Percentiles rank a stretch among this genome's conserved stretches.
These are phyloP conservation scores for Vararia minispora DNA, from an alignment of 768 basidiomycete species.

Conservation along the genomic window DNA sequence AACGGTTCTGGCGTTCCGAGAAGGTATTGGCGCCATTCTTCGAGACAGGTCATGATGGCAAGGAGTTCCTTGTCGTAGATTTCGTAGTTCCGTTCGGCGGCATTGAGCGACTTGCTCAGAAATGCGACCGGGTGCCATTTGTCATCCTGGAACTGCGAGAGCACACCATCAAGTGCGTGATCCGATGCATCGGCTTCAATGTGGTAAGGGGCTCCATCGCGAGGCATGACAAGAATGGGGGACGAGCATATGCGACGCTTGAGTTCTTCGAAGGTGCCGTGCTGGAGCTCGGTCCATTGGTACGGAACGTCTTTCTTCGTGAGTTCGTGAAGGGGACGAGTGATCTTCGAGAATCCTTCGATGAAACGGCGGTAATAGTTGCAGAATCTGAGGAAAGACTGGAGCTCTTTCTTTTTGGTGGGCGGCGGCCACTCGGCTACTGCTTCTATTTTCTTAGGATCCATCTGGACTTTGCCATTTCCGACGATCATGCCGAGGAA, in stretches of 20 bases:
- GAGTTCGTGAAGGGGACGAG: slow-evolving; percentile 17
- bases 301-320: slow-evolving; percentile 18
- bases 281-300: slow-evolving; percentile 16
- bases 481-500: slow-evolving; percentile 17
- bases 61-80: slow-evolving; percentile 34
- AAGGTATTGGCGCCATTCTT: slow-evolving; percentile 22
- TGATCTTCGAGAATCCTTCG: slow-evolving; percentile 18
- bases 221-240: slow-evolving; percentile 9
- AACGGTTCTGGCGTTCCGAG: slow-evolving; percentile 10
- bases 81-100: slow-evolving; percentile 25
- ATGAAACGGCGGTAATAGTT: slow-evolving; percentile 29
- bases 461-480: slow-evolving; percentile 14
- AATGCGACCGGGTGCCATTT: too few species aligned
- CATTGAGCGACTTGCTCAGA: slow-evolving; percentile 11
- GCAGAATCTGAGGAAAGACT: slow-evolving; percentile 29
- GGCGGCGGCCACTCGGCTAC: slow-evolving; percentile 30
- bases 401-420: slow-evolving; percentile 21
- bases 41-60: slow-evolving; percentile 27
- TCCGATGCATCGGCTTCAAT: slow-evolving; percentile 16
- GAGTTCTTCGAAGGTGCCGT: slow-evolving; percentile 20
- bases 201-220: slow-evolving; percentile 6
- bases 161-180: slow-evolving; percentile 19
- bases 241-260: slow-evolving; percentile 7
- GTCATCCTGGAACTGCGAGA: slow-evolving; percentile 16
- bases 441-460: slow-evolving; percentile 22